Evolutionary conservation across 768 basidiomycete species (phyloP), one percentile per base, ranked within the genome.

Genomic region (Boletus subparvulus): DNA sequence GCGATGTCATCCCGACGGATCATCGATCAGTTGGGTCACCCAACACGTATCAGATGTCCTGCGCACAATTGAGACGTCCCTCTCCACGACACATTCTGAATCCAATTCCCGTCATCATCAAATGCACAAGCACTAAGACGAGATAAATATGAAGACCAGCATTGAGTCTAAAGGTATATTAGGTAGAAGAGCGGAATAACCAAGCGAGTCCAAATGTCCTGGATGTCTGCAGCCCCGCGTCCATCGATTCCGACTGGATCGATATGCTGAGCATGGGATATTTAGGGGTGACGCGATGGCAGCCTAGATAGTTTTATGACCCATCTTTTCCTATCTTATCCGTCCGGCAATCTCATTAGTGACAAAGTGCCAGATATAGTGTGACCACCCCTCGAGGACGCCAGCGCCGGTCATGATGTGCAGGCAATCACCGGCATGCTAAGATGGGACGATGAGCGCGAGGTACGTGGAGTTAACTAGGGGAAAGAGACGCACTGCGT

Each of bases 361-460:
- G 55, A 80, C 69, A 50, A 69, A 80, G 61, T 81, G 77, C 77
- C 78, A 80, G 42, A 81, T 77, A 52, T 80, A 81, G 47, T 78
- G 76, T 32, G 80, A 74, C 80, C 80, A 82, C 36, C 78, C 80
- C 64, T 81, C 80, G 30, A 80, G 64, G 39, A 81, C 78, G 55
- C 80, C 80, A 8, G 77, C 41, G 48, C 80, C 80, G 2, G 77
- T 64, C 63, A 79, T 66, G 61, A 80, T 68, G 47, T 81, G 80
- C 19, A 81, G 68, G 54, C 80, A 81, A 62, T 81, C 80, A 21
- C 75, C 73, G 24, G 73, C 62, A 61, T 81, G 80, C 76, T 79
- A 58, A 28, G 30, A 57, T 26, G 6, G 21, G 17, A 36, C 30
- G 28, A 40, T 60, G 37, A 61, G 49, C 48, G 35, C 39, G 17